Base-by-base conservation (phyloP, 108 stramenopile genomes). In the Thalassiosira profunda region DNA sequence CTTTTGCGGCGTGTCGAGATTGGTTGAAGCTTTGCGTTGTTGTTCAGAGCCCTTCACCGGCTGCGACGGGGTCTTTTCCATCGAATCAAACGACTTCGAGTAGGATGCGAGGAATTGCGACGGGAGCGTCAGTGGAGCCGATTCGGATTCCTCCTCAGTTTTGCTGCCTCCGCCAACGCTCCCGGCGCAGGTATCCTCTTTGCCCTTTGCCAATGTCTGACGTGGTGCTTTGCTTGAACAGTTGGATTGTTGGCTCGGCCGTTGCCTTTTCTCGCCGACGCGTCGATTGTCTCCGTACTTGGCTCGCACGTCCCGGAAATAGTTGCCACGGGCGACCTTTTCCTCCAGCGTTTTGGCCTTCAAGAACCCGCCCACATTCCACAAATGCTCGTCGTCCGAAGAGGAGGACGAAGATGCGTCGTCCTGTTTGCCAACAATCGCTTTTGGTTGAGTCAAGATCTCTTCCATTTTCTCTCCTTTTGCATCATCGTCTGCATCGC, bases 391-490 rank as follows among this genome's bases (percentile, higher is more conserved):
- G 17, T 67, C 65, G 23, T 15, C 26, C 35, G 65, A 67, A 4
- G 65, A 65, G 5, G 66, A 68, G 4, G 71, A 72, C 0, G 67
- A 63, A 1, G 76, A 76, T 52, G 14, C 4, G 28, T 52, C 49
- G 52, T 24, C 9, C 52, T 17, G 29, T 26, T n/a, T 31, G 52
- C 11, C 12, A 23, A 29, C 25, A 31, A 17, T 31, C 35, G 20
- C 29, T n/a, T n/a, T n/a, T n/a, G n/a, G n/a, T n/a, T n/a, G n/a
- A n/a, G n/a, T n/a, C 53, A 12, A n/a, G 29, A 18, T 28, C 52
- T 4, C 29, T 24, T 25, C 2, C 33, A 4, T 53, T 31, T 12
- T 53, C 52, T 26, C 33, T 53, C 25, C 15, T 53, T 28, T 31
- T 1, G 21, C 23, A 9, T 17, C 15, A 3, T 21, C 52, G 17